Evolutionary conservation across 2,329 filamentous ascomycete genomes (phyloP).

Genomic region (Trichoderma guizhouense): DNA sequence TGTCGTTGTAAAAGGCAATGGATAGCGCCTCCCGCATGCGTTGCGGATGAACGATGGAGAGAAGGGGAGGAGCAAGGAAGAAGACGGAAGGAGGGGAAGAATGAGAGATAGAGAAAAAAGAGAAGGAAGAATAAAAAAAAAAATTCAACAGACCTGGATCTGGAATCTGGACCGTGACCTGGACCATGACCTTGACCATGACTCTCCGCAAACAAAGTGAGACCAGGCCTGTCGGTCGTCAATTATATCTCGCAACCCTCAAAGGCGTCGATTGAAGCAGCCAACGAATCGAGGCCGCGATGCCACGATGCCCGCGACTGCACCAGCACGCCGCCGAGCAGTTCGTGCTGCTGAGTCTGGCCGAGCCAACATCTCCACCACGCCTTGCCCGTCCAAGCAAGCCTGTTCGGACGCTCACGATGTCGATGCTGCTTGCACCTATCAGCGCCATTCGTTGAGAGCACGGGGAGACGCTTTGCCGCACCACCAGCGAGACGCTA

Average conservation of each 20-base stretch:
- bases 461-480: conserved; percentile 16
- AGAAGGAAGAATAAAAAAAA: neutral
- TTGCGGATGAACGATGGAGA: neutral
- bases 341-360: neutral
- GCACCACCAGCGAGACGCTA: conserved; percentile 10
- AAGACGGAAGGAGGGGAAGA: neutral
- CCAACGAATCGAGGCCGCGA: conserved; percentile 11
- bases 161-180: neutral
- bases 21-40: conserved; percentile 1
- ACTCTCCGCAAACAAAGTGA: neutral
- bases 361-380: conserved; percentile 4
- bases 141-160: too few relatives aligned
- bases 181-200: neutral
- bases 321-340: conserved; percentile 1
- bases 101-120: neutral
- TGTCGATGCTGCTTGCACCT: neutral
- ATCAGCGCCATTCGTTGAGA: conserved; percentile 15
- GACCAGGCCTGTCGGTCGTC: neutral
- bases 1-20: neutral
- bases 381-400: conserved; percentile 9
- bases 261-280: neutral
- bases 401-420: neutral
- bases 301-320: conserved; percentile 13
- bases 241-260: conserved; percentile 2
- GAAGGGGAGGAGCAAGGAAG: neutral